phyloP scores from a whole-genome alignment of 345 rosid genomes.

The Citrus cavaleriei region DNA sequence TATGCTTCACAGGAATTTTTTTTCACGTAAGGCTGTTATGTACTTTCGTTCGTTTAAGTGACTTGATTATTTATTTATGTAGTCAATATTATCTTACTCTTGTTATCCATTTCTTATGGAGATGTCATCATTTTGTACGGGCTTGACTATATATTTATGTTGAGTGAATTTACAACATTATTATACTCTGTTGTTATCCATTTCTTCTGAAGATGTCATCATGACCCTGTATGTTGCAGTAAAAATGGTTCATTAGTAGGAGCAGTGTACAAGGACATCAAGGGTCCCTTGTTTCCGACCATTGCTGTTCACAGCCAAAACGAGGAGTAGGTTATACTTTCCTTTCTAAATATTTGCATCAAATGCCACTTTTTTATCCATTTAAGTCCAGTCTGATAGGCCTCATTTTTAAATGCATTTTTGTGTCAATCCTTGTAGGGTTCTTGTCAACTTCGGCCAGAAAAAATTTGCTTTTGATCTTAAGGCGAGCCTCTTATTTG shows the following conservation, averaged over 20 bases:
- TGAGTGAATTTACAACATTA: neutral
- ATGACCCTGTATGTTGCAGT: conserved; percentile 33
- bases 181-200: conserved; percentile 8
- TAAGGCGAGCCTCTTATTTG: conserved; percentile 44
- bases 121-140: neutral
- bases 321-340: conserved; percentile 72
- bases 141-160: neutral
- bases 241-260: conserved; percentile 80
- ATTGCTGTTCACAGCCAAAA: conserved; percentile 93
- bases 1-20: conserved; percentile 79
- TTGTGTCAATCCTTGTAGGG: conserved; percentile 49
- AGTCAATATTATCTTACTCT: neutral
- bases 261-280: conserved; percentile 57
- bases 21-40: conserved; percentile 78
- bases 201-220: conserved; percentile 12
- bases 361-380: neutral
- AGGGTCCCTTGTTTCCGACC: conserved; percentile 78
- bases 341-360: conserved; percentile 10
- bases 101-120: conserved; percentile 12
- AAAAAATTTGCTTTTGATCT: conserved; percentile 71
- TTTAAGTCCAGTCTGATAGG: neutral
- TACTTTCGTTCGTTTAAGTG: conserved; percentile 7
- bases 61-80: neutral
- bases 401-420: neutral
- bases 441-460: conserved; percentile 89